Evolutionary conservation across 164 flowering plant genomes (phyloP).

Genomic region (Platanus orientalis): DNA sequence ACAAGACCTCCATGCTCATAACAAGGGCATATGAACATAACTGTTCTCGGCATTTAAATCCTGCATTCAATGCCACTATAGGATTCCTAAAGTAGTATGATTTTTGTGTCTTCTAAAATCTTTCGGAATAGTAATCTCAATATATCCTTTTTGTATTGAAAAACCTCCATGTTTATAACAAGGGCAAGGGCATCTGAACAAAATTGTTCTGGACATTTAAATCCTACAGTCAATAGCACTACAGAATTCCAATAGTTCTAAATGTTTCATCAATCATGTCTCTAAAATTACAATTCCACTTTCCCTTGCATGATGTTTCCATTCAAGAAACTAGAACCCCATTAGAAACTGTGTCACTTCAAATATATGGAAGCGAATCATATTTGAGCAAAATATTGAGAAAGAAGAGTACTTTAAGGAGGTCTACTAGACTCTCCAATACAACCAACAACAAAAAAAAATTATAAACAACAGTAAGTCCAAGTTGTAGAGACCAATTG

Average conservation of each 20-base stretch:
- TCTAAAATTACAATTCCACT: not conserved
- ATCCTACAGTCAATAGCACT: too few species aligned
- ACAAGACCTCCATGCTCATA: constrained; percentile 25
- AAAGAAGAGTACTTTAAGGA: constrained; percentile 15
- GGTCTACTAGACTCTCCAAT: constrained; percentile 32
- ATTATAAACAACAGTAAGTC: constrained; percentile 32
- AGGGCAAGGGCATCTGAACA: too few species aligned
- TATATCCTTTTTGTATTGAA: too few species aligned
- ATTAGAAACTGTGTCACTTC: constrained; percentile 31
- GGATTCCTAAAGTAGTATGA: too few species aligned
- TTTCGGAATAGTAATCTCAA: too few species aligned
- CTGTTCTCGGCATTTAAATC: constrained; percentile 2
- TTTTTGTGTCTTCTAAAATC: too few species aligned
- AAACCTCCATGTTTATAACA: too few species aligned
- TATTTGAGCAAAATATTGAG: constrained; percentile 25
- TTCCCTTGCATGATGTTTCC: constrained; percentile 5
- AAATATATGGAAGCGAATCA: constrained; percentile 20
- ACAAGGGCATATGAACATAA: constrained; percentile 22
- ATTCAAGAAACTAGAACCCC: constrained; percentile 15
- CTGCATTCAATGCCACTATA: constrained; percentile 30
- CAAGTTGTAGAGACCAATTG: constrained; percentile 32
- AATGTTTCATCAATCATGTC: constrained; percentile 45
- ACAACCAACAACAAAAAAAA: constrained; percentile 36
- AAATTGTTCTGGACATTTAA: too few species aligned
- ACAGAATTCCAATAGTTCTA: constrained; percentile 28